Base-by-base conservation (phyloP, 2,329 filamentous ascomycete species). In the Elsinoe perseae region DNA sequence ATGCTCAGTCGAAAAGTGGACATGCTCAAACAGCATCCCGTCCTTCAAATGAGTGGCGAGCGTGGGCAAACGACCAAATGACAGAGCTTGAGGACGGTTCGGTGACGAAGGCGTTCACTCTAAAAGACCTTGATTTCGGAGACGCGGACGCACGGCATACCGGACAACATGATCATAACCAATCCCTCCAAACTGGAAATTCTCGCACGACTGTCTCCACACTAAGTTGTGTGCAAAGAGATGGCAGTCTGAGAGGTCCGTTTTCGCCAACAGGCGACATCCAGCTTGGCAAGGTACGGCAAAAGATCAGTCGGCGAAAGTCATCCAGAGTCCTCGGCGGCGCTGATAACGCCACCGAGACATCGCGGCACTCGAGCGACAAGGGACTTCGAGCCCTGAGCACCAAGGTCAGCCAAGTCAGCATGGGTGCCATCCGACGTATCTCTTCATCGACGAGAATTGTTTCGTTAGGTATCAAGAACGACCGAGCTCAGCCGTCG, bases 11-110 rank as follows among this genome's bases (percentile, higher is more conserved):
- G 9, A 67, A 66, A 58, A 21, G 34, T 3, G 42, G 34, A 36
- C 9, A 53, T 16, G 50, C 50, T 27, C 43, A 10, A 60, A 60
- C 23, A 67, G 61, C 10, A 60, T 60, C 20, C 66, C 61, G 52
- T 70, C 63, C 14, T 75, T 74, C 61, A 64, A 36, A 65, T 27
- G 74, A 77, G 34, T 77, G 75, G 75, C 73, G 71, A 30, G 68
- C 67, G 9, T 77, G 75, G 75, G 62, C 77, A 2, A 73, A 71
- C 2, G 69, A 72, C 52, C 74, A 77, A 59, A 68, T 76, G 21
- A 68, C 67, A 1, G 68, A 69, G 10, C 67, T 75, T 20, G 66
- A 67, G 52, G 57, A 62, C 10, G 50, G 57, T 6, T 61, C 65
- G 2, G 58, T 65, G 5, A 59, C 65, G 20, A 66, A 68, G 25